Percentiles rank a stretch among this genome's conserved stretches.
phyloP scores from a whole-genome alignment of 768 basidiomycete species.

The Brasilioporus rufonigricans region DNA sequence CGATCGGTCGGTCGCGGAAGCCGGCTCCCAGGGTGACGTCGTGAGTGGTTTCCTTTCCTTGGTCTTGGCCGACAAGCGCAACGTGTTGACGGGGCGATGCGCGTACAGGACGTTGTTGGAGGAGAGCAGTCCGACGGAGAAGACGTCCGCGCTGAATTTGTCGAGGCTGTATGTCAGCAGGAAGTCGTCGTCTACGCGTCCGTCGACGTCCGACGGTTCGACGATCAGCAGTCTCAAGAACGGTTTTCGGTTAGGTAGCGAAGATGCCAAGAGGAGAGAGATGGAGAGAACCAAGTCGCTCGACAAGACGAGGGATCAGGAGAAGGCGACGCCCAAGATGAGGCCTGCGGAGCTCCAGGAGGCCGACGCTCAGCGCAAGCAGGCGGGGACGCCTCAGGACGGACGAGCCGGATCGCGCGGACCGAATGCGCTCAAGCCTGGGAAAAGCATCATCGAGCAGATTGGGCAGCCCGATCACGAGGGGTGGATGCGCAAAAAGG shows the following conservation, averaged over 20 bases:
- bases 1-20: conserved; percentile 70
- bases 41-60: conserved; percentile 40
- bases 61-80: not conserved
- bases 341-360: conserved; percentile 33
- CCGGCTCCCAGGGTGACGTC: conserved; percentile 72
- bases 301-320: conserved; percentile 18
- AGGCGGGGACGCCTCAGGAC: conserved; percentile 37
- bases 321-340: conserved; percentile 13
- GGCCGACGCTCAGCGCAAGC: conserved; percentile 51
- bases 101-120: conserved; percentile 30
- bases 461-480: conserved; percentile 87
- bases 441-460: conserved; percentile 79
- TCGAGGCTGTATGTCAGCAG: conserved; percentile 46
- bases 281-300: conserved; percentile 24
- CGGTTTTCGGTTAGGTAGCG: conserved; percentile 18
- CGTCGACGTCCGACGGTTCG: conserved; percentile 41
- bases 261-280: conserved; percentile 20
- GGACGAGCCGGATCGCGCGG: conserved; percentile 19
- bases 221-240: conserved; percentile 25
- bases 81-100: no score
- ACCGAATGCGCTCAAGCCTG: conserved; percentile 48
- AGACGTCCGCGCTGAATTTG: conserved; percentile 47
- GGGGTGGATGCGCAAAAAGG: conserved; percentile 97
- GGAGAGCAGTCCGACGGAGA: conserved; percentile 39
- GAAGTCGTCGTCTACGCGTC: conserved; percentile 40